phyloP scores from a whole-genome alignment of 148 eudicot species.

The Mesembryanthemum crystallinum region DNA sequence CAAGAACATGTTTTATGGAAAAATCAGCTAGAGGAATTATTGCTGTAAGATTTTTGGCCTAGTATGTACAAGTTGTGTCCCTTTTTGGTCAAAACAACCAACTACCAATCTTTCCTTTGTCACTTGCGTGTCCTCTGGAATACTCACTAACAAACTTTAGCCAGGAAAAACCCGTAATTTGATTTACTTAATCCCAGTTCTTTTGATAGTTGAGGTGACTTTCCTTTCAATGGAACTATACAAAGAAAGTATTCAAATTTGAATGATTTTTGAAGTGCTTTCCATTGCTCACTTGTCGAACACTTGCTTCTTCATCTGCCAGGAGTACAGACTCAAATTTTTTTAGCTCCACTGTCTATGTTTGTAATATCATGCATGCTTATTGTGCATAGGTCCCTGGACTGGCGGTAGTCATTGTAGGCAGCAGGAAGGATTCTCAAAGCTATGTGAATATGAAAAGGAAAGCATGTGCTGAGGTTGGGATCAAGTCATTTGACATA shows the following conservation, averaged over 20 bases:
- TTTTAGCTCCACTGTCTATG: background rate
- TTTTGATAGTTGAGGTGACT: background rate
- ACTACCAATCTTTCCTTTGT: too few species aligned
- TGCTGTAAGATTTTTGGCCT: background rate
- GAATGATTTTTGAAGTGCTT: too few species aligned
- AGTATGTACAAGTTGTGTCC: too few species aligned
- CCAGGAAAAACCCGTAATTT: too few species aligned
- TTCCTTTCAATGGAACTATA: background rate
- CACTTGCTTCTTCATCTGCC: background rate
- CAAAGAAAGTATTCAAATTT: background rate
- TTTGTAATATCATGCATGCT: background rate
- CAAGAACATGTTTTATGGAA: background rate
- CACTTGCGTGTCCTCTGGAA: too few species aligned
- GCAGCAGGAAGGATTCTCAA: conserved; percentile 84
- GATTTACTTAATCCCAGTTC: background rate
- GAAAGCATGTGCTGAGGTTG: conserved; percentile 94
- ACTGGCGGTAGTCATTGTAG: conserved; percentile 92
- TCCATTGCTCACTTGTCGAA: background rate
- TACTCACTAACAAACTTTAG: too few species aligned
- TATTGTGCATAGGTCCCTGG: conserved; percentile 70
- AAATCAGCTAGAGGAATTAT: background rate
- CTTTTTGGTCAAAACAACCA: too few species aligned
- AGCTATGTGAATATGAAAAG: conserved; percentile 94
- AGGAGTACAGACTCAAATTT: background rate
- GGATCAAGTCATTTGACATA: conserved; percentile 71